phyloP scores from a whole-genome alignment of 176 grass and related monocot species.

The Echinochloa phyllopogon region DNA sequence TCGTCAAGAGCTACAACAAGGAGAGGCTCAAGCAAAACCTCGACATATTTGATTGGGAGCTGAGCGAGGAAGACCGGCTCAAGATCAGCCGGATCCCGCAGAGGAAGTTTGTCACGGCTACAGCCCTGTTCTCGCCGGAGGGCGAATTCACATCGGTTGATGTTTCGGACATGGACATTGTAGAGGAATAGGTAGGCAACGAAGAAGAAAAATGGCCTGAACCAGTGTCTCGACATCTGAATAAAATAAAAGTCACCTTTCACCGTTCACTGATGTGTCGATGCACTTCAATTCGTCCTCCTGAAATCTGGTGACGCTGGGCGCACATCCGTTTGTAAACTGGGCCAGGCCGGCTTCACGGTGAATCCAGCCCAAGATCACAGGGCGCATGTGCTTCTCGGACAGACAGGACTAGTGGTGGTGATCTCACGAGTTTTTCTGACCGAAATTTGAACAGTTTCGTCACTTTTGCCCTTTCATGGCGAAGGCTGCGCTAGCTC shows the following conservation, averaged over 20 bases:
- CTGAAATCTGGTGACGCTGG: no score
- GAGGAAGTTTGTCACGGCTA: constrained; percentile 17
- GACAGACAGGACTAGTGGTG: no score
- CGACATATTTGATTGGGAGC: constrained; percentile 50
- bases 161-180: constrained; percentile 45
- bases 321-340: no score
- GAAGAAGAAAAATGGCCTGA: neutral
- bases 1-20: constrained; percentile 62
- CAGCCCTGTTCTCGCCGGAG: neutral
- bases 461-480: no score
- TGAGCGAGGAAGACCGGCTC: constrained; percentile 43
- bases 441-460: no score
- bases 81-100: constrained; percentile 59
- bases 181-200: neutral
- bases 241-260: neutral
- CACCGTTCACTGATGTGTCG: no score
- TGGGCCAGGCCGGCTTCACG: no score
- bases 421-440: no score
- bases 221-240: neutral
- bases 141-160: constrained; percentile 41
- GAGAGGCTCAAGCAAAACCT: constrained; percentile 56
- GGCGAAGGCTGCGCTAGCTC: no score
- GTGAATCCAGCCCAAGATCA: no score
- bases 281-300: neutral
- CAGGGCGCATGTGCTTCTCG: no score